These are phyloP conservation scores for Podaxis sp. DNA, from an alignment of 768 basidiomycete genomes.

Conservation along the genomic window DNA sequence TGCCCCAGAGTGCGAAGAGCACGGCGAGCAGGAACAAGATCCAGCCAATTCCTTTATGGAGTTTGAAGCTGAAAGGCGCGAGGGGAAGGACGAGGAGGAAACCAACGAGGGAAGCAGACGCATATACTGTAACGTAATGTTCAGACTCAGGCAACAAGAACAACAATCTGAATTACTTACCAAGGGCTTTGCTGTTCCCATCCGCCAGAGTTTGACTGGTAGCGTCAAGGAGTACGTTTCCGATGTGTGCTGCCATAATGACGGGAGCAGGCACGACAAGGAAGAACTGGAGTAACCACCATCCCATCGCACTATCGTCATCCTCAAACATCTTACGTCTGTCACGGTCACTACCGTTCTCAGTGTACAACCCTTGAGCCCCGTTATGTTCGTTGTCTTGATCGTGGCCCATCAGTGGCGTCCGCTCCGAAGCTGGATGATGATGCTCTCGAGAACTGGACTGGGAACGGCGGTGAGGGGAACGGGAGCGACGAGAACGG, in stretches of 20 bases:
- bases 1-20: conserved; percentile 41
- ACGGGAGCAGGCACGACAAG: conserved; percentile 54
- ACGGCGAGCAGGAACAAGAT: conserved; percentile 41
- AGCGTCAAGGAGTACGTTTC: conserved; percentile 44
- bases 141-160: not conserved
- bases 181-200: conserved; percentile 48
- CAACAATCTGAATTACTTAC: conserved; percentile 36
- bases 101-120: conserved; percentile 41
- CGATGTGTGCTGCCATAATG: conserved; percentile 52
- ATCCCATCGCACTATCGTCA: conserved; percentile 30
- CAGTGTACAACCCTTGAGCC: not conserved
- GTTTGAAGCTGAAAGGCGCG: conserved; percentile 61
- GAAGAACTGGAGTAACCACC: conserved; percentile 63
- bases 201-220: conserved; percentile 62
- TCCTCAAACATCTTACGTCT: conserved; percentile 9
- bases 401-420: conserved; percentile 16
- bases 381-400: conserved; percentile 3
- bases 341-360: not conserved
- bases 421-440: conserved; percentile 13
- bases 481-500: not conserved
- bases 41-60: conserved; percentile 31
- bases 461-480: not conserved
- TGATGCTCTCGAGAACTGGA: not conserved
- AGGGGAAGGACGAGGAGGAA: conserved; percentile 58
- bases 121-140: conserved; percentile 46